These are phyloP conservation scores for Flaveria trinervia DNA, from an alignment of 129 eudicot species.

Conservation along the genomic window DNA sequence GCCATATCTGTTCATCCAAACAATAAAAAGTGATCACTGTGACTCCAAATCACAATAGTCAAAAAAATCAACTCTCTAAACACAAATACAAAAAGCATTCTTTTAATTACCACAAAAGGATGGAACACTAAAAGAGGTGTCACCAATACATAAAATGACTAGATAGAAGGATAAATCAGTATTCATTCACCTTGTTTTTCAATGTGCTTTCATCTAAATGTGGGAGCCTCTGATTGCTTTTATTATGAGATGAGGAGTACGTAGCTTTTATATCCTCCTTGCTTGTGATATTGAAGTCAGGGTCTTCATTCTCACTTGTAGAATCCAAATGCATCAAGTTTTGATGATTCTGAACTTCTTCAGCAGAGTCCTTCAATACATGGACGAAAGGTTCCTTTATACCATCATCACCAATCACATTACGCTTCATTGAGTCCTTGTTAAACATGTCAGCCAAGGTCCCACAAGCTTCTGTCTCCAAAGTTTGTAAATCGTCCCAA, in stretches of 20 bases:
- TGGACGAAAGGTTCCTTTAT: slow-evolving; percentile 36
- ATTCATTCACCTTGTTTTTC: slow-evolving; percentile 45
- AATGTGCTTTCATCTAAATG: slow-evolving; percentile 30
- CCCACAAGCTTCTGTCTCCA: slow-evolving; percentile 89
- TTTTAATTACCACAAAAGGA: neutral
- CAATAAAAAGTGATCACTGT: neutral
- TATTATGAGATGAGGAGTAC: slow-evolving; percentile 24
- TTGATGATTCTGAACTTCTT: slow-evolving; percentile 42
- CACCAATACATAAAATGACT: neutral
- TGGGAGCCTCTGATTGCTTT: slow-evolving; percentile 28
- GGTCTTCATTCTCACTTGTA: slow-evolving; percentile 71
- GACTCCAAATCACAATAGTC: neutral
- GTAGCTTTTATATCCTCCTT: slow-evolving; percentile 30
- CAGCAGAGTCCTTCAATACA: slow-evolving; percentile 52
- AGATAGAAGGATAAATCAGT: slow-evolving; percentile 15
- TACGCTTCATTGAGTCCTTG: slow-evolving; percentile 40
- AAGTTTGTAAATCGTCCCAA: slow-evolving; percentile 88
- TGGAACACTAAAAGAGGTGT: neutral
- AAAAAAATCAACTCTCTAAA: neutral
- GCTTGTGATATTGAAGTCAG: slow-evolving; percentile 34
- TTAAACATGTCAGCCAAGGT: slow-evolving; percentile 67
- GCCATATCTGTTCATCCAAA: neutral
- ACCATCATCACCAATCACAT: slow-evolving; percentile 33
- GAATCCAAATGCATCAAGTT: slow-evolving; percentile 60
- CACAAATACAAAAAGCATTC: neutral